phyloP scores from a whole-genome alignment of 2,329 filamentous ascomycete genomes.

The Pseudogymnoascus sp. region DNA sequence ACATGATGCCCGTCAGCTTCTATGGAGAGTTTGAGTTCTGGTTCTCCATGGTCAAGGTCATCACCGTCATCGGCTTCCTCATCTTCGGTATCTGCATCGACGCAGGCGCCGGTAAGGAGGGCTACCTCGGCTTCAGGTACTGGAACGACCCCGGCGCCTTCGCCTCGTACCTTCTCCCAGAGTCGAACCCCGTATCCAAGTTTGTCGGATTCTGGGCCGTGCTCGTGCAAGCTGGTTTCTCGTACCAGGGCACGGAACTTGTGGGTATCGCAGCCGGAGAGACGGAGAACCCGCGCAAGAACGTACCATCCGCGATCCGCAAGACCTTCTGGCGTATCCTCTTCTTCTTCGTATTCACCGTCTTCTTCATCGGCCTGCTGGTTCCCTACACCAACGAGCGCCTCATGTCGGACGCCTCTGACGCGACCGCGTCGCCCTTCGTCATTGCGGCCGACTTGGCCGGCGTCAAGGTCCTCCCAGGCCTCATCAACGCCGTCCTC shows the following conservation, averaged over 20 bases:
- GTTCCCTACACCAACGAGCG: slow-evolving; percentile 53
- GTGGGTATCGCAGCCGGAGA: slow-evolving; percentile 74
- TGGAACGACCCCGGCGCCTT: slow-evolving; percentile 64
- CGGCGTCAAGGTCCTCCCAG: slow-evolving; percentile 53
- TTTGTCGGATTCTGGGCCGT: slow-evolving; percentile 64
- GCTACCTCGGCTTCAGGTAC: slow-evolving; percentile 66
- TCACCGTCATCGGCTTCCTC: slow-evolving; percentile 67
- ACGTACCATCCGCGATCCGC: slow-evolving; percentile 63
- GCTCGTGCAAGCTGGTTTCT: slow-evolving; percentile 60
- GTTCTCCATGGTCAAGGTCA: slow-evolving; percentile 68
- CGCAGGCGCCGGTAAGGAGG: slow-evolving; percentile 58
- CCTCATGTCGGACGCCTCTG: slow-evolving; percentile 42
- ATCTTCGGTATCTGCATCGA: slow-evolving; percentile 70
- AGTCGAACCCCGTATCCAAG: slow-evolving; percentile 39
- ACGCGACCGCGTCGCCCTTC: slow-evolving; percentile 55
- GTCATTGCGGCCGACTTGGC: slow-evolving; percentile 53
- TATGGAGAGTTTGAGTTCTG: slow-evolving; percentile 76
- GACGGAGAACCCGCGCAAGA: slow-evolving; percentile 62
- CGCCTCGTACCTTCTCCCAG: slow-evolving; percentile 46
- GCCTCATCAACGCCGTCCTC: slow-evolving; percentile 70
- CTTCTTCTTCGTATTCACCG: slow-evolving; percentile 53
- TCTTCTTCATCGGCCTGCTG: slow-evolving; percentile 65
- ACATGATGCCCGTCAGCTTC: slow-evolving; percentile 62
- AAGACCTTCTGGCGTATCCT: slow-evolving; percentile 71
- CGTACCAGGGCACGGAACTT: slow-evolving; percentile 65